phyloP scores from a whole-genome alignment of 257 asterid species.

The Ehretia macrophylla region DNA sequence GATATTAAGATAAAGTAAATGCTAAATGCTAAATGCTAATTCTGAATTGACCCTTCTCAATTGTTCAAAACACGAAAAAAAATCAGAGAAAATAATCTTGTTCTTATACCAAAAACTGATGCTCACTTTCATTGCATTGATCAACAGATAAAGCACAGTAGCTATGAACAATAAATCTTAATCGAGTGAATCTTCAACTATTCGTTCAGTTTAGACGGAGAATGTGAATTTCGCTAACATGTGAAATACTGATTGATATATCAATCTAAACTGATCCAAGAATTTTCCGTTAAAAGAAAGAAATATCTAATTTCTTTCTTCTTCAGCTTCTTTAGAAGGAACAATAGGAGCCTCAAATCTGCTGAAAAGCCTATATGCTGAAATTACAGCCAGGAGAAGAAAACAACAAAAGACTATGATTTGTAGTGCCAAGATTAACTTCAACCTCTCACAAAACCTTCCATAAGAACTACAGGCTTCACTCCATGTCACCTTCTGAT shows the following conservation, averaged over 20 bases:
- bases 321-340: constrained; percentile 37
- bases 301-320: constrained; percentile 13
- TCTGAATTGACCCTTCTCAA: not conserved
- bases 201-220: too few species aligned
- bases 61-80: not conserved
- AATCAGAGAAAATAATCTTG: too few species aligned
- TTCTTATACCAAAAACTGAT: too few species aligned
- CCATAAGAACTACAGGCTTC: constrained; percentile 79
- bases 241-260: not conserved
- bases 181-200: not conserved
- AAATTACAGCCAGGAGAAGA: constrained; percentile 58
- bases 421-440: constrained; percentile 51
- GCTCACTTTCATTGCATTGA: too few species aligned
- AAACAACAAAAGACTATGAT: constrained; percentile 58
- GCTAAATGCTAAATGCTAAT: too few species aligned
- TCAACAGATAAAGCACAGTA: too few species aligned
- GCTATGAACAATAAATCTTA: not conserved
- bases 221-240: not conserved
- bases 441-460: constrained; percentile 60
- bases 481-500: constrained; percentile 75
- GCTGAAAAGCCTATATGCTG: constrained; percentile 67
- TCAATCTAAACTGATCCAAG: too few species aligned
- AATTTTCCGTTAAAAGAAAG: not conserved
- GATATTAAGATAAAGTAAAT: too few species aligned
- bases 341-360: constrained; percentile 61